Evolutionary conservation across 192 early-diverging fungal genomes (phyloP), one percentile per base, ranked within the genome.

Genomic region (Pilaira anomala): DNA sequence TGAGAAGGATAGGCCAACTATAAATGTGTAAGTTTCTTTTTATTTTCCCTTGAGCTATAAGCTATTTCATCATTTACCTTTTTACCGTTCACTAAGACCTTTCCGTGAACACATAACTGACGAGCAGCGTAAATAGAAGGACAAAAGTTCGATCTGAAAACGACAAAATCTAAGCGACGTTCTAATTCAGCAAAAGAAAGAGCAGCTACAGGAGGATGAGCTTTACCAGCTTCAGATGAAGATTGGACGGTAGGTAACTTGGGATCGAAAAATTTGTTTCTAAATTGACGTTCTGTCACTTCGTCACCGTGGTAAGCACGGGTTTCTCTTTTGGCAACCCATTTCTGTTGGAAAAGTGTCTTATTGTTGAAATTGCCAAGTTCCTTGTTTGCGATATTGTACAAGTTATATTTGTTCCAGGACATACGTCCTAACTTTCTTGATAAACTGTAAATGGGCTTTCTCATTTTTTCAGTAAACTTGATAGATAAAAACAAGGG

Each of bases 331-430:
- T 98, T 98, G 22, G 94, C 90, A 64, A 83, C 77, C 95, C 95
- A 98, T 75, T 91, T 92, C 72, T 95, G 92, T 79, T 97, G 93
- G 78, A 87, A 98, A 21, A 94, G 81, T 56, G 89, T 87, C 62
- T 79, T 85, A 62, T 83, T 81, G 50, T 72, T 26, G 24, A 82
- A 53, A 48, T 88, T 79, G 25, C 74, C 77, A 40, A 68, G 63
- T 50, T 76, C 79, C 46, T 87, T 85, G 18, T 75, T 72, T 21
- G 84, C 78, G 51, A 95, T 82, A 72, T 90, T 91, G 83, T 85
- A 96, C 54, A 96, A 80, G 77, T 96, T 97, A 78, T 87, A 84
- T 68, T 87, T 87, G 82, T 94, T 85, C 97, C 97, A 98, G 41
- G 93, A 93, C 93, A 97, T 92, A 60, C 94, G 89, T 53, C 94